Base-by-base conservation (phyloP, 179 eudicot genomes). In the Pouteria campechiana region DNA sequence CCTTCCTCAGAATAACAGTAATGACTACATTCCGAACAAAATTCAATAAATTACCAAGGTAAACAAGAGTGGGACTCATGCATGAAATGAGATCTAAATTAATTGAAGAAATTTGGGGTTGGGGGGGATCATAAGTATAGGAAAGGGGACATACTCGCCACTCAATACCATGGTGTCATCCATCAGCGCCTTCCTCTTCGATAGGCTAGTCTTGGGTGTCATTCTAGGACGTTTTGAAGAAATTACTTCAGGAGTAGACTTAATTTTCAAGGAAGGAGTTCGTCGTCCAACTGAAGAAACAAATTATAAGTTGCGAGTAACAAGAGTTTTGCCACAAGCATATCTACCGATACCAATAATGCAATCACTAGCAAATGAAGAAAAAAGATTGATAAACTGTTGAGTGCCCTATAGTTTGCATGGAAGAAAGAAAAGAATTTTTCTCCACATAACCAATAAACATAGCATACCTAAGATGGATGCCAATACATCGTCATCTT, bases 151-250 rank as follows among this genome's bases (percentile, higher is more conserved):
- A 57, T 80, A 90, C 98, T 90, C 98, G 79, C 98, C 98, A 66
- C 82, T 93, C 74, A 90, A 64, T 53, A 90, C 95, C 74, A 78
- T 90, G 24, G 67, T 59, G 36, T 82, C 95, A 46, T 90, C 98
- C 58, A 86, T 57, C 24, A 79, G 81, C 51, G 77, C 75, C 68
- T 82, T 86, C 60, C 94, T 73, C 65, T 90, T 90, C 17, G 62
- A 61, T 52, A 82, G 59, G 58, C 57, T 50, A 18, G 78, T 27
- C 21, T 78, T 81, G n/a, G 67, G 49, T 23, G 82, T 38, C 48
- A 59, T 35, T 21, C 81, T 75, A 42, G 56, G 69, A 32, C 98
- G 98, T 49, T 82, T 90, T 48, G 69, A 50, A 28, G 63, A 51
- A 18, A 64, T 61, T 25, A 65, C 53, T 37, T 69, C 80, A 19